These are phyloP conservation scores for Thermothelomyces thermophilus DNA, from an alignment of 2,329 filamentous ascomycete genomes.

Conservation along the genomic window DNA sequence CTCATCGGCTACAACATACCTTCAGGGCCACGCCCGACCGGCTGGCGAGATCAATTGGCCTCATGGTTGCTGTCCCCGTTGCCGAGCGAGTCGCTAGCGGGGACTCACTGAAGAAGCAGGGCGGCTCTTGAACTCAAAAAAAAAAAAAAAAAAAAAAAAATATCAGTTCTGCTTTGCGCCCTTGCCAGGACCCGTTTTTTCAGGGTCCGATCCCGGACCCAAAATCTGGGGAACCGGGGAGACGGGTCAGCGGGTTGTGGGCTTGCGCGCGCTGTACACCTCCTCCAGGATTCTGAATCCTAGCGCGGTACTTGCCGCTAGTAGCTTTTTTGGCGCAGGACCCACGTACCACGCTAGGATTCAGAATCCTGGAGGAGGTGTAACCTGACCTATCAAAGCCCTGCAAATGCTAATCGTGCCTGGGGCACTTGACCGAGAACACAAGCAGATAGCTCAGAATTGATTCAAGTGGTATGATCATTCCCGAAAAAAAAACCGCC, in stretches of 20 bases:
- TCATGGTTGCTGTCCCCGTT: slow-evolving; percentile 33
- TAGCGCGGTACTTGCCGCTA: no score
- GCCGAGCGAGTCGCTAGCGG: slow-evolving; percentile 12
- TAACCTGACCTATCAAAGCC: slow-evolving; percentile 4
- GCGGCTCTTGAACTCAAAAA: not conserved
- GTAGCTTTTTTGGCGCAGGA: no score
- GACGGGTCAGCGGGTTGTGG: not conserved
- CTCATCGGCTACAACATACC: slow-evolving; percentile 30
- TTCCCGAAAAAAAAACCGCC: no score
- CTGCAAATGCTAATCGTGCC: slow-evolving; percentile 1
- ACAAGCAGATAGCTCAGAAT: not conserved
- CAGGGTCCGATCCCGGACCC: slow-evolving; percentile 15
- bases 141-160: no score
- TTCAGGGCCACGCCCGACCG: slow-evolving; percentile 43
- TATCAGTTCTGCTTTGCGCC: slow-evolving; percentile 7
- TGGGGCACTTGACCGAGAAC: no score
- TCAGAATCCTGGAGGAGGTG: no score
- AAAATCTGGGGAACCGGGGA: slow-evolving; percentile 14
- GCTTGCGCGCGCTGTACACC: no score
- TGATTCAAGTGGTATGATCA: no score
- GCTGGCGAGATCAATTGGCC: slow-evolving; percentile 44
- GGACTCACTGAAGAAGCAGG: not conserved
- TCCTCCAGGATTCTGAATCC: no score
- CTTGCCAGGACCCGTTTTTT: no score
- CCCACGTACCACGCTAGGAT: no score